Conservation (phyloP, 768 basidiomycete genomes). For the Tricholoma hemisulphureum region DNA sequence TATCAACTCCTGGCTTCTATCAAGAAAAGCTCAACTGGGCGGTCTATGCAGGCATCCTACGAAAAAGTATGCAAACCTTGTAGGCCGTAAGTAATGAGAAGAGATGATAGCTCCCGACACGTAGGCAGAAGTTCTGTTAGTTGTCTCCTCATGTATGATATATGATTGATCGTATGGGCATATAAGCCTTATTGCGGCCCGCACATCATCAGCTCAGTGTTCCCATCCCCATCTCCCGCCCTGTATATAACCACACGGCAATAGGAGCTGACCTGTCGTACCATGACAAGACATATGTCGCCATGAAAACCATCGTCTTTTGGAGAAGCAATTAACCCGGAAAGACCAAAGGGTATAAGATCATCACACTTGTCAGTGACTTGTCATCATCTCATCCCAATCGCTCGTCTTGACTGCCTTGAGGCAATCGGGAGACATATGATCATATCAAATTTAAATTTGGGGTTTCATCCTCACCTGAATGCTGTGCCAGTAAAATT, state of each 20-base stretch:
- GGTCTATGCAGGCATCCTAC: background rate
- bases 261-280: background rate
- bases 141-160: background rate
- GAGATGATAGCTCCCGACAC: background rate
- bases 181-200: background rate
- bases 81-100: background rate
- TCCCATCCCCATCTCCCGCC: background rate
- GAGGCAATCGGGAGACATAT: background rate
- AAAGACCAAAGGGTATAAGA: background rate
- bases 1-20: background rate
- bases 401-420: background rate
- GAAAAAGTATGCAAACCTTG: too few species aligned
- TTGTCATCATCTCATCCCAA: background rate
- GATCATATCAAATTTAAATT: background rate
- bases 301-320: too few species aligned
- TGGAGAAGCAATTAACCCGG: too few species aligned
- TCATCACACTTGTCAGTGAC: background rate
- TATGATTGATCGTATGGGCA: background rate
- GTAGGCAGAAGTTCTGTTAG: background rate
- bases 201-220: background rate
- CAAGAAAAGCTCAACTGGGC: background rate
- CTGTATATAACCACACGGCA: background rate
- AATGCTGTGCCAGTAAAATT: background rate
- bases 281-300: too few species aligned
- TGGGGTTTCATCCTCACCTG: background rate